Conservation (phyloP, 2,329 filamentous ascomycete species). For the Fusarium algeriense region DNA sequence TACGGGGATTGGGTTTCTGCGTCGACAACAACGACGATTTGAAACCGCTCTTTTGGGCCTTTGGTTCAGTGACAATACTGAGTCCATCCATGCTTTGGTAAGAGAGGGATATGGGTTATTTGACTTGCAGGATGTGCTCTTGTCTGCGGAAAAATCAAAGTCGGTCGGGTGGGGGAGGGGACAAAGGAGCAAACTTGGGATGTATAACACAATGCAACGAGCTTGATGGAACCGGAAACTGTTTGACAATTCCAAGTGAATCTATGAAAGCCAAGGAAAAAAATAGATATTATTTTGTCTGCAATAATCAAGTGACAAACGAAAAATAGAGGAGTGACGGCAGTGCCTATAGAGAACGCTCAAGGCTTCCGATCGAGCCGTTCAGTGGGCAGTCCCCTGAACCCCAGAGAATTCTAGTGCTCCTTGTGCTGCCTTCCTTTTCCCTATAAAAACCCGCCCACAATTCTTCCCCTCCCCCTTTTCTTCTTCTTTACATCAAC, state of each 20-base stretch:
- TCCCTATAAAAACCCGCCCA: background rate
- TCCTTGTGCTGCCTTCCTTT: background rate
- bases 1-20: background rate
- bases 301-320: background rate
- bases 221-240: too few relatives aligned
- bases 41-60: background rate
- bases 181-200: too few relatives aligned
- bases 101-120: rapidly evolving
- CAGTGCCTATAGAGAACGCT: background rate
- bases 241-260: too few relatives aligned
- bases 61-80: background rate
- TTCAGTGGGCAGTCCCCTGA: background rate
- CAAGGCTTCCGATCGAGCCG: background rate
- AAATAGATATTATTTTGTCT: rapidly evolving
- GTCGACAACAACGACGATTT: background rate
- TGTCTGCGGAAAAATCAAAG: background rate
- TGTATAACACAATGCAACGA: too few relatives aligned
- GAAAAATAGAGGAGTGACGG: background rate
- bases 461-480: background rate
- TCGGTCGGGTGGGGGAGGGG: too few relatives aligned
- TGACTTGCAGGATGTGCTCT: background rate
- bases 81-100: rapidly evolving
- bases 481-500: background rate
- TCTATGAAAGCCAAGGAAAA: background rate
- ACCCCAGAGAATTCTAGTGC: background rate